Evolutionary conservation across 371 early-diverging fungal species (phyloP), one percentile per base, ranked within the genome.

Genomic region (Mortierella sp.): DNA sequence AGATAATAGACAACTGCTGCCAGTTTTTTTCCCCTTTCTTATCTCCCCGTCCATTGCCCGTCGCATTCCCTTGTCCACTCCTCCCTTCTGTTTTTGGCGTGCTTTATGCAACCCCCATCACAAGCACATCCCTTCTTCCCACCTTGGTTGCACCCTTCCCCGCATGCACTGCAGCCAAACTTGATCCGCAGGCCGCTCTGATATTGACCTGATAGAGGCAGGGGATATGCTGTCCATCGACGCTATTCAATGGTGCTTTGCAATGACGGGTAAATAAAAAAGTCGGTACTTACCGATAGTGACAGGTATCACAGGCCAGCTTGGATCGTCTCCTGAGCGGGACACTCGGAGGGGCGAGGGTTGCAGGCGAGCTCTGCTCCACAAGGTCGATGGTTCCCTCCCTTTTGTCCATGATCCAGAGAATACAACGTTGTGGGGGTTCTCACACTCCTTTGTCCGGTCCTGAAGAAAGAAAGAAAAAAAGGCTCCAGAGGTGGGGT

Each of bases 301-400:
- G 85, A 44, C 85, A 85, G 9, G 85, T 81, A 74, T 85, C 85
- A 74, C 85, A 85, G 24, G 85, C 85, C 67, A 85, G 50, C 69
- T 85, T 85, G 74, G 85, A 85, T 59, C 85, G 67, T 64, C 76
- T 75, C 43, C 85, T 81, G 48, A 71, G 72, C 24, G 83, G 79
- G 1, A 70, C 73, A 21, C 72, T 54, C 14, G 74, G n/a, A 61
- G 78, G 85, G 21, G 85, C 81, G 43, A 79, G 69, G 48, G 74
- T 71, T 16, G 78, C 70, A 6, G 72, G 72, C 50, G 74, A 61
- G 26, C 74, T 69, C 61, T 73, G 79, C 46, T 78, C 82, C 50
- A 57, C 71, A 50, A 61, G 13, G 28, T 78, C 71, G 24, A 46
- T 72, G 64, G 69, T 28, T 73, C 59, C 76, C 53, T 81, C 81